A percentile compares a stretch with the other conserved stretches of the same genome.
These are phyloP conservation scores for Warburgia ugandensis DNA, from an alignment of 164 flowering plant species.

Conservation along the genomic window DNA sequence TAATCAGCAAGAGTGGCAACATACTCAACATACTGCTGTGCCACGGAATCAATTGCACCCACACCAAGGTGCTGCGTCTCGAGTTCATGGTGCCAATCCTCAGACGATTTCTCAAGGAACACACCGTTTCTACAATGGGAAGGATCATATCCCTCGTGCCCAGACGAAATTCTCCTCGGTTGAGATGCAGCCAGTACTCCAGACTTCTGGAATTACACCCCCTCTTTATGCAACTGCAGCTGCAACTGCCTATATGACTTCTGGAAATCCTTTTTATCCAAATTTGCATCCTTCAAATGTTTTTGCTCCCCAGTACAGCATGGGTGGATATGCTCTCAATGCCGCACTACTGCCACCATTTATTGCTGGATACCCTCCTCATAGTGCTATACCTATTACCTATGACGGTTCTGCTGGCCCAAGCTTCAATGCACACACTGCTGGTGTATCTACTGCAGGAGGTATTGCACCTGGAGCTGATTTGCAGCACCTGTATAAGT, in stretches of 20 bases:
- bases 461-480: slow-evolving; percentile 32
- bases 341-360: slow-evolving; percentile 47
- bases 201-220: slow-evolving; percentile 48
- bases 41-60: slow-evolving; percentile 19
- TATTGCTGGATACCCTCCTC: slow-evolving; percentile 55
- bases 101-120: slow-evolving; percentile 28
- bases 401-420: slow-evolving; percentile 39
- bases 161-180: slow-evolving; percentile 27
- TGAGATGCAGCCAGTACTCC: slow-evolving; percentile 42
- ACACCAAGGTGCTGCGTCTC: slow-evolving; percentile 23
- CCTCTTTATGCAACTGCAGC: slow-evolving; percentile 61
- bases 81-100: slow-evolving; percentile 26
- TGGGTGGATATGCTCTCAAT: slow-evolving; percentile 53
- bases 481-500: slow-evolving; percentile 40
- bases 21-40: slow-evolving; percentile 20
- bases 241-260: slow-evolving; percentile 60
- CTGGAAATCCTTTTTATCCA: slow-evolving; percentile 51
- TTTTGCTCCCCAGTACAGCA: slow-evolving; percentile 47
- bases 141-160: slow-evolving; percentile 27
- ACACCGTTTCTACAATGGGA: slow-evolving; percentile 18
- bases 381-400: slow-evolving; percentile 39
- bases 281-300: slow-evolving; percentile 50
- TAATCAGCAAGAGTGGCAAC: slow-evolving; percentile 20
- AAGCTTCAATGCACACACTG: slow-evolving; percentile 27
- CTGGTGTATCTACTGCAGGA: slow-evolving; percentile 33